Conservation (phyloP, 2,329 filamentous ascomycete species). For the Diaporthe vaccinii region DNA sequence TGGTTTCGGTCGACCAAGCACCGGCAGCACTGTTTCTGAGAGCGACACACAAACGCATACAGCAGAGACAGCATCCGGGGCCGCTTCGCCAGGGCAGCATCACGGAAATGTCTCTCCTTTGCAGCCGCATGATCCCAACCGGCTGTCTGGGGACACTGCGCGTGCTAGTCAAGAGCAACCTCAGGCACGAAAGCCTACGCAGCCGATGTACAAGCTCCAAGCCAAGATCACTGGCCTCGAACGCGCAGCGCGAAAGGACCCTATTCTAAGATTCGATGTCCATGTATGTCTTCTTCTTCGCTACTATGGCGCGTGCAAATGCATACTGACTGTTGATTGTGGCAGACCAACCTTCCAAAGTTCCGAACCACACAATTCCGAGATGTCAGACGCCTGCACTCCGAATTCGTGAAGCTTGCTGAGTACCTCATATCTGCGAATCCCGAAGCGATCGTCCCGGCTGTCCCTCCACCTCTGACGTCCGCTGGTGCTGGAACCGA, state of each 20-base stretch:
- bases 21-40: conserved; percentile 61
- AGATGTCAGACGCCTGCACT: conserved; percentile 94
- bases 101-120: conserved; percentile 39
- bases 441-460: conserved; percentile 93
- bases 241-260: conserved; percentile 94
- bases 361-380: conserved; percentile 98
- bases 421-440: conserved; percentile 98
- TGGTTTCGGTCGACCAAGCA: conserved; percentile 60
- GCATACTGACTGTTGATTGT: conserved; percentile 42
- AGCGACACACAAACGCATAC: conserved; percentile 54
- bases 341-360: conserved; percentile 95
- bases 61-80: conserved; percentile 48
- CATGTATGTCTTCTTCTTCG: conserved; percentile 75
- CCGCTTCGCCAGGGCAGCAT: conserved; percentile 43
- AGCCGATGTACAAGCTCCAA: conserved; percentile 86
- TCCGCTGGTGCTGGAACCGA: conserved; percentile 96
- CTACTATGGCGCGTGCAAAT: not conserved
- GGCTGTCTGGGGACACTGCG: conserved; percentile 45
- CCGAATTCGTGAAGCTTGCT: conserved; percentile 95
- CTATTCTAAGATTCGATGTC: conserved; percentile 94
- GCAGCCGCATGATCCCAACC: conserved; percentile 42
- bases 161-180: conserved; percentile 52
- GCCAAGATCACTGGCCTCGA: conserved; percentile 96
- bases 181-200: conserved; percentile 69
- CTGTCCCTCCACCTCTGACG: conserved; percentile 93